Evolutionary conservation across 2,329 filamentous ascomycete genomes (phyloP), one percentile per base, ranked within the genome.

Genomic region (Juglanconis oblonga): DNA sequence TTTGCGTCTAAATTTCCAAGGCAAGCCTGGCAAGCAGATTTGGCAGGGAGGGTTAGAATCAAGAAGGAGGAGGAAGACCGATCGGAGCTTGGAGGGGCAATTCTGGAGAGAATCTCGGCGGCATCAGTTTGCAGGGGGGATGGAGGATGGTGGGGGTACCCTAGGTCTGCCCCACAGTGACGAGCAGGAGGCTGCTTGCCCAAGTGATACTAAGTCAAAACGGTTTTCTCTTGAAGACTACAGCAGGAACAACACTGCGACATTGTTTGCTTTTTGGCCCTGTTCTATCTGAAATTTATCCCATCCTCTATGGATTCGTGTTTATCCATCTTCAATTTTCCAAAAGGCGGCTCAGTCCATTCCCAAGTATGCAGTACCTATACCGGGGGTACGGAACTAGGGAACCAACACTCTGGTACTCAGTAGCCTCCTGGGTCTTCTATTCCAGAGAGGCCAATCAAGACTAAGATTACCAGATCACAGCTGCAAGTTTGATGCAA

Each of bases 61-160:
- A 32, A 54, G 44, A 29, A 40, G 33, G 52, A 29, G 40, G 40
- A 55, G 29, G 32, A 17, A 29, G 52, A 51, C 54, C 54, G 55
- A 57, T 51, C 55, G 55, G 55, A 57, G 55, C 55, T 44, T 57
- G 48, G 54, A 57, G 55, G 55, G 55, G 45, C 47, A 49, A 57
- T 24, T 48, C 55, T 57, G 55, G 24, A 50, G 45, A 42, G 36
- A 50, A 24, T 9, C 33, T n/a, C 44, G 45, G 52, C 29, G 42
- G 33, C 32, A 17, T 8, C 8, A 32, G 35, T 48, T 10, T 35
- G 36, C 47, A 51, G 55, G 47, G 10, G 24, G 47, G 36, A 36
- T 24, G 9, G 7, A 11, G 9, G 9, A 49, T 42, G 55, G 47
- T 49, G 45, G 55, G 55, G 55, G 55, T 51, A 10, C 44, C 44